A percentile compares a stretch with the other conserved stretches of the same genome.
Evolutionary conservation across 148 eudicot species (phyloP).

Genomic region (Euryodendron excelsum): DNA sequence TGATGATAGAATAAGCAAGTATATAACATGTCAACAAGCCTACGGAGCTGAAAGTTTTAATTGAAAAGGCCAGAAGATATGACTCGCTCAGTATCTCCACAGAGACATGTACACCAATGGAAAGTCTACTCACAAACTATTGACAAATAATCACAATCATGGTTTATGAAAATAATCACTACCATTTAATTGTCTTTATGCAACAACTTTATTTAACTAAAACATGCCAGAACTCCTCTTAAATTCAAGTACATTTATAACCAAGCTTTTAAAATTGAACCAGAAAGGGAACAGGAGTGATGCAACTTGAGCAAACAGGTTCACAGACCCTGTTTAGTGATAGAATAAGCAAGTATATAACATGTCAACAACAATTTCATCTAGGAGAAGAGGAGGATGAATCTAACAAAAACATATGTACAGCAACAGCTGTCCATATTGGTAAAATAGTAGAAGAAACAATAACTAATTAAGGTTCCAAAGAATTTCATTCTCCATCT

Average conservation of each 20-base stretch:
- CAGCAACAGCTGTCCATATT: not conserved
- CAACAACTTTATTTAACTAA: not conserved
- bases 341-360: not conserved
- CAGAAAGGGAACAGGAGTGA: not conserved
- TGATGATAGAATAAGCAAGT: not conserved
- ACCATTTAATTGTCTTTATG: not conserved
- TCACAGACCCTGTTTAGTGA: not conserved
- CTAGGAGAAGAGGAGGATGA: not conserved
- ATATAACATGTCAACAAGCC: not conserved
- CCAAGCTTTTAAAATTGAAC: not conserved
- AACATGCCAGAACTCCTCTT: not conserved
- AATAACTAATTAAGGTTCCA: not conserved
- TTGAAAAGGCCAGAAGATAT: not conserved
- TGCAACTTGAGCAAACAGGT: not conserved
- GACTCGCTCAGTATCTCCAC: not conserved
- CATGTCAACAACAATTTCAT: not conserved
- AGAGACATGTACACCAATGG: not conserved
- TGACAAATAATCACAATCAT: not conserved
- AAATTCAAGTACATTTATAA: not conserved
- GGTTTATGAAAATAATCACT: not conserved
- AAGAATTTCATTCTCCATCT: not conserved
- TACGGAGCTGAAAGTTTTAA: not conserved
- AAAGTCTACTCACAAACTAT: not conserved
- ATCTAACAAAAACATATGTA: not conserved
- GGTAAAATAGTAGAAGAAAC: not conserved